Evolutionary conservation across 768 basidiomycete genomes (phyloP).

Genomic region (Cytidiella melzeri): DNA sequence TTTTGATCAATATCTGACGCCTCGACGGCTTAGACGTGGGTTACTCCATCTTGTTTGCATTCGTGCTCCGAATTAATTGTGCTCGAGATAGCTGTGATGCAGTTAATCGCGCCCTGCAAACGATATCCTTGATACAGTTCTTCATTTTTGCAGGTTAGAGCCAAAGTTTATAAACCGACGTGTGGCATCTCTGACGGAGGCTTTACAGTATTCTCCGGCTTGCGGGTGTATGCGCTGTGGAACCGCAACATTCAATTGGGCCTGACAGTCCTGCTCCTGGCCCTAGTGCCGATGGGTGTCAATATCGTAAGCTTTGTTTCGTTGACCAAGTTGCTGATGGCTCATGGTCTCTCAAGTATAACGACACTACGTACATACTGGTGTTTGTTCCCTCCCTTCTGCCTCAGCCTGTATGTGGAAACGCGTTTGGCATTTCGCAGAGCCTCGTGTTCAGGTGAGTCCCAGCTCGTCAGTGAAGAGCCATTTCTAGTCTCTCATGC

Average conservation of each 20-base stretch:
- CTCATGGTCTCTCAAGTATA: not conserved
- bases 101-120: not conserved
- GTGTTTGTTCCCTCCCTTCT: not conserved
- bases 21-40: too few relatives aligned
- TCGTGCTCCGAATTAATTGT: too few relatives aligned
- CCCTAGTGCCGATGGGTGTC: not conserved
- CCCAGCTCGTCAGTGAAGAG: not conserved
- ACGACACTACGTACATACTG: not conserved
- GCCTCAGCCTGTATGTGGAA: not conserved
- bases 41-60: too few relatives aligned
- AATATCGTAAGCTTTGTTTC: not conserved
- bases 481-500: too few relatives aligned
- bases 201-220: not conserved
- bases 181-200: too few relatives aligned
- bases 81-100: not conserved
- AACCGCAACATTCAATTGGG: not conserved
- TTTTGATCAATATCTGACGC: too few relatives aligned
- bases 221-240: conserved; percentile 1
- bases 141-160: not conserved
- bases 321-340: not conserved
- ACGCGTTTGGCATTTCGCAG: not conserved
- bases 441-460: not conserved
- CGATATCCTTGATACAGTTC: not conserved
- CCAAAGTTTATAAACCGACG: too few relatives aligned
- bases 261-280: not conserved